Base-by-base conservation (phyloP, 1,284 basidiomycete species). In the Polyporus tsugae region DNA sequence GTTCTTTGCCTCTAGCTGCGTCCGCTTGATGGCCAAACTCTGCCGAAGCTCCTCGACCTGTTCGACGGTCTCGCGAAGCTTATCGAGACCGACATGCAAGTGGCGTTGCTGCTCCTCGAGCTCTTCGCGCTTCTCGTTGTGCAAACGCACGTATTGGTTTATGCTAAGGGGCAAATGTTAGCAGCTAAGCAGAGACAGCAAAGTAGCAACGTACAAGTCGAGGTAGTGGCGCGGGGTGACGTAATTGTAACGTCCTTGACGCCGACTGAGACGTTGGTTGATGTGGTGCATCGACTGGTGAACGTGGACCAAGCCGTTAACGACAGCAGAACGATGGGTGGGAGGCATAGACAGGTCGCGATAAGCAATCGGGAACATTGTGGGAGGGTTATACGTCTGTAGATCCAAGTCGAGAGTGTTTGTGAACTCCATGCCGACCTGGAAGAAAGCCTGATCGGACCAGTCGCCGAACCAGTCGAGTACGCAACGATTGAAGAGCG, bases 101-200 rank as follows among this genome's bases (percentile, higher is more conserved):
- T 99, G 98, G 42, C 98, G 93, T 78, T 99, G 98, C 80, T 99
- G 97, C 78, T 99, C 98, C 80, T 99, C 98, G 35, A 99, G 87
- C 77, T 98, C 96, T 74, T 98, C 97, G n/a, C 96, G 93, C 82
- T 99, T 99, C 82, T 99, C 97, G 67, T 92, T 95, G 76, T 97
- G 96, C 39, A 99, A 87, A n/a, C 92, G 89, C 44, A 99, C 97
- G 76, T 98, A 99, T 76, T 99, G 97, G 74, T 98, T 95, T 82
- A 99, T 97, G 78, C 95, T 97, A 61, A 15, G 7, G 53, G 64
- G 61, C 62, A 33, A 58, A 7, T 36, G 41, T 72, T 6, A 68
- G 60, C 71, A 0, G 62, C n/a, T 49, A 46, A 66, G 33, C 19
- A 36, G 52, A 53, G 35, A 22, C 29, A 25, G 22, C 22, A 25